Evolutionary conservation across 164 flowering plant species (phyloP), one percentile per base, ranked within the genome.

Genomic region (Akebia trifoliata): DNA sequence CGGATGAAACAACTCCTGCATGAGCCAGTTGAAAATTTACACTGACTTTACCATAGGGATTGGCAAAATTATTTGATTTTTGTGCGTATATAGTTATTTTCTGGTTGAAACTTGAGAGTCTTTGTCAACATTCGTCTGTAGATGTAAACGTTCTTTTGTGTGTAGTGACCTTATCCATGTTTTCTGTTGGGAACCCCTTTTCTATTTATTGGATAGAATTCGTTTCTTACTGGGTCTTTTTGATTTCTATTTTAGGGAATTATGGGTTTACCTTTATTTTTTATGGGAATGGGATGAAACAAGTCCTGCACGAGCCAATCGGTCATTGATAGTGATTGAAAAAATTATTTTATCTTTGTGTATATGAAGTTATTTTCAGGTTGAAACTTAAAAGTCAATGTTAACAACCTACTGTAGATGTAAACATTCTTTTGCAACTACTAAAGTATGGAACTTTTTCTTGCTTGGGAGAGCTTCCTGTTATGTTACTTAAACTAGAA

Each of bases 321-420:
- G 24, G 21, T n/a, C 1, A 45, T 50, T 18, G 37, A 18, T 12
- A 15, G 18, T 49, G 34, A 26, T 8, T 29, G 28, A n/a, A 14
- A 14, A 5, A 14, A 7, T 49, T 0, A 6, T 5, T 26, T 2
- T 49, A 34, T 4, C 20, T 6, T 18, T 4, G 18, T 11, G 34
- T 51, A 34, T 21, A 1, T 31, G 20, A 32, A 32, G 14, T n/a
- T n/a, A n/a, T n/a, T n/a, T n/a, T n/a, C n/a, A n/a, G n/a, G n/a
- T n/a, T n/a, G n/a, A n/a, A n/a, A n/a, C 32, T 40, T 30, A 2
- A 28, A 39, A 39, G 32, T 40, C 47, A 40, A 9, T 55, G 32
- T 39, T 35, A 55, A 17, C 47, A 20, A 55, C 36, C 50, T 30
- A 56, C 31, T 28, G 46, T 40, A 9, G 31, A 54, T 36, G 25